Evolutionary conservation across 2,329 filamentous ascomycete species (phyloP).

Genomic region (Cordyceps cateniannulata): DNA sequence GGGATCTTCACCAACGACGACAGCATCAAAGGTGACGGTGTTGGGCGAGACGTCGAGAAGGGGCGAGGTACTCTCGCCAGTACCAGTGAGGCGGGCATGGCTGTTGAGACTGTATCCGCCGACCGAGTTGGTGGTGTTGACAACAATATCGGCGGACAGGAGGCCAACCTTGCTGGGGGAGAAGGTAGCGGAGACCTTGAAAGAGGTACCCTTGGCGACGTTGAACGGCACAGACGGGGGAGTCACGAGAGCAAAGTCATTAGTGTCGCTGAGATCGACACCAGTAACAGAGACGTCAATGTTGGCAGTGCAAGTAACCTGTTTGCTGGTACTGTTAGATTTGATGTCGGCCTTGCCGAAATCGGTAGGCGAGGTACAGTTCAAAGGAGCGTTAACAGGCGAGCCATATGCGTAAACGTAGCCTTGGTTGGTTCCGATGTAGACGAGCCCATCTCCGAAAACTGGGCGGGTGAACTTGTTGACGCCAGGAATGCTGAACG

Average conservation of each 20-base stretch:
- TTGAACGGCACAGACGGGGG: slow-evolving; percentile 25
- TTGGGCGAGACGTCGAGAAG: slow-evolving; percentile 42
- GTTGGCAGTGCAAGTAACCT: slow-evolving; percentile 42
- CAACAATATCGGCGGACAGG: slow-evolving; percentile 38
- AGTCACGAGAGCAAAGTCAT: slow-evolving; percentile 31
- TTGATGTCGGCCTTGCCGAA: slow-evolving; percentile 41
- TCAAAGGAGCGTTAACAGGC: slow-evolving; percentile 45
- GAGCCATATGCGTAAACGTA: slow-evolving; percentile 50
- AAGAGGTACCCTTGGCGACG: slow-evolving; percentile 29
- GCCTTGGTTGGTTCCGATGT: slow-evolving; percentile 45
- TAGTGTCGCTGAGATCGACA: slow-evolving; percentile 27
- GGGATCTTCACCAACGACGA: slow-evolving; percentile 37
- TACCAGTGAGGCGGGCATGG: slow-evolving; percentile 41
- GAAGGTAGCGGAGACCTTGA: slow-evolving; percentile 40
- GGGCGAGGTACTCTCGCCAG: slow-evolving; percentile 38
- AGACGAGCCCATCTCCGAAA: slow-evolving; percentile 50
- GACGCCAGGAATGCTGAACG: slow-evolving; percentile 44
- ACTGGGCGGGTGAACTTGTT: slow-evolving; percentile 53
- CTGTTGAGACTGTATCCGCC: slow-evolving; percentile 41
- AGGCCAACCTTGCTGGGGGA: slow-evolving; percentile 40
- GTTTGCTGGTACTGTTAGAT: slow-evolving; percentile 20
- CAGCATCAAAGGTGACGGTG: slow-evolving; percentile 41
- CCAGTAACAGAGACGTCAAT: slow-evolving; percentile 35
- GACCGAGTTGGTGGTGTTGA: slow-evolving; percentile 41
- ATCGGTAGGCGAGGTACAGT: slow-evolving; percentile 42